These are phyloP conservation scores for Dioscorea cayenensis DNA, from an alignment of 116 monocot species.

Conservation along the genomic window DNA sequence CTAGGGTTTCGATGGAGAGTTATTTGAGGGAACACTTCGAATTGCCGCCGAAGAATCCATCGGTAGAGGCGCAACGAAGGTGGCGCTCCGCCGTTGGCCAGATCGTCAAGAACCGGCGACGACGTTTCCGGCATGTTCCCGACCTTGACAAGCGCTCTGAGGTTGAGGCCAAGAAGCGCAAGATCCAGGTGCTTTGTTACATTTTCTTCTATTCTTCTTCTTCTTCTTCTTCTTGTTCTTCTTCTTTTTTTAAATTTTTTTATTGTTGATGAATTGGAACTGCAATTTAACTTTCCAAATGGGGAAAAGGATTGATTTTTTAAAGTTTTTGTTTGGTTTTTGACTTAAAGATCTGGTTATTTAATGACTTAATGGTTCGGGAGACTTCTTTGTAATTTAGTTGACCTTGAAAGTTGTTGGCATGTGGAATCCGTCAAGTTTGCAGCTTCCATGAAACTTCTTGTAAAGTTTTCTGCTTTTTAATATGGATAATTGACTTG, in stretches of 20 bases:
- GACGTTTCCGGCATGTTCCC: constrained; percentile 48
- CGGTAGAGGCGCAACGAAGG: constrained; percentile 37
- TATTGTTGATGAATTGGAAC: background rate
- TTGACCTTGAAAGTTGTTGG: too few species aligned
- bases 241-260: background rate
- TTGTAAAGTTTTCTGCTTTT: too few species aligned
- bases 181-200: constrained; percentile 25
- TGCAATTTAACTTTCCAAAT: background rate
- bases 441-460: too few species aligned
- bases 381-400: too few species aligned
- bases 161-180: constrained; percentile 21
- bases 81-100: constrained; percentile 33
- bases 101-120: constrained; percentile 44
- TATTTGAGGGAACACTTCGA: constrained; percentile 33
- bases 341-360: too few species aligned
- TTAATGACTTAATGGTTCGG: too few species aligned
- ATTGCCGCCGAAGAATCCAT: constrained; percentile 39
- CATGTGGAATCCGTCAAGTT: too few species aligned
- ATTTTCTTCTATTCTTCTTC: background rate
- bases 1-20: constrained; percentile 7
- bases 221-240: background rate
- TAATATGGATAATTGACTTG: too few species aligned
- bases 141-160: constrained; percentile 27
- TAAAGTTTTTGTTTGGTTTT: background rate
- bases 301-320: background rate